Base-by-base conservation (phyloP, 371 early-diverging fungal species). In the Zychaea mexicana region DNA sequence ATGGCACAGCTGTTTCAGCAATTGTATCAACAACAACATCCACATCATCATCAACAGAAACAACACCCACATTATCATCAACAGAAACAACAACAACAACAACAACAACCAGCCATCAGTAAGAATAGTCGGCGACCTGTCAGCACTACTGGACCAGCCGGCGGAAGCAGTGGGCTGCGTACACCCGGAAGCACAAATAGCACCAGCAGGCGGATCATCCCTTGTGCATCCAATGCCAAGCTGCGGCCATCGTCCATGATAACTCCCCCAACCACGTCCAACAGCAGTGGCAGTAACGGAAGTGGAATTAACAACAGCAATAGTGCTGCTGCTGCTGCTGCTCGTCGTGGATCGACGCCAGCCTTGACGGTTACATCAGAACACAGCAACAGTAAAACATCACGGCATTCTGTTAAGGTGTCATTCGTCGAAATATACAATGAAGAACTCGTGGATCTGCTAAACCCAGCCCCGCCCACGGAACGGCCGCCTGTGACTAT, bases 391-490 rank as follows among this genome's bases (percentile, higher is more conserved):
- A 24, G 8, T 5, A 72, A 74, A 61, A 26, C 68, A 36, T 47
- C 76, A 45, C 75, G 81, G 9, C 83, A 83, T 60, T 78, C 78
- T 12, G 77, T 89, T 13, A 77, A 71, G 49, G 82, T 86, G 5
- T 85, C 90, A 36, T 97, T 92, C 77, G 75, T 97, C 7, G 99
- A 99, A 72, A 86, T 99, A 26, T 99, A 99, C 81, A 99, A 99
- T 72, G 99, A 99, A 75, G 95, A 95, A 52, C 77, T 97, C 17
- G 88, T 90, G n/a, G 96, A 97, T 79, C 82, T 97, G 45, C 75
- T 96, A 31, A 79, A 82, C 52, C 79, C 78, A 36, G 84, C 82
- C 42, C 87, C 86, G 24, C 72, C 80, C 28, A 26, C 60, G 21
- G 80, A 80, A 42, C 73, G 90, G 22, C 83, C 88, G 17, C 86